phyloP scores from a whole-genome alignment of 164 flowering plant species.

The Vitis rotundifolia region DNA sequence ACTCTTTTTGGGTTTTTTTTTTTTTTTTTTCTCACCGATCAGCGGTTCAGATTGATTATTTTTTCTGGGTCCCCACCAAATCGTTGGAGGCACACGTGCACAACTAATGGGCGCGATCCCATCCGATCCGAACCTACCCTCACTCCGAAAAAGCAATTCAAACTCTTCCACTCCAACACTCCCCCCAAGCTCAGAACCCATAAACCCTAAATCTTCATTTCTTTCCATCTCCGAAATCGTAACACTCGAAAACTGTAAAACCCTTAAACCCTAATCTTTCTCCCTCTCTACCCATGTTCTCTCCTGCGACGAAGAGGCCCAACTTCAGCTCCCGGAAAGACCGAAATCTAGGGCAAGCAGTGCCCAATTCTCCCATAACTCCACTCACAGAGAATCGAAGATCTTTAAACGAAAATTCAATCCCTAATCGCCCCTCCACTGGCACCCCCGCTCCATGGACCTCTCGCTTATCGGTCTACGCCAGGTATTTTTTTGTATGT shows the following conservation, averaged over 20 bases:
- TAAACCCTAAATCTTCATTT: neutral
- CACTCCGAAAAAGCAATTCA: neutral
- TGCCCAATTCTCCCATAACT: slow-evolving; percentile 44
- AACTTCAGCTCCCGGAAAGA: slow-evolving; percentile 37
- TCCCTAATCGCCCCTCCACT: slow-evolving; percentile 68
- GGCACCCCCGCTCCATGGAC: slow-evolving; percentile 98
- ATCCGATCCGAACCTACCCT: too few species aligned
- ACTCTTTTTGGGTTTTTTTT: neutral
- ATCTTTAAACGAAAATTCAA: slow-evolving; percentile 16
- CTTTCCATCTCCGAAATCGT: neutral
- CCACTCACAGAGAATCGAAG: slow-evolving; percentile 33
- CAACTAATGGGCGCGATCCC: too few species aligned
- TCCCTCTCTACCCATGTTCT: slow-evolving; percentile 46
- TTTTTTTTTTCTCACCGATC: neutral
- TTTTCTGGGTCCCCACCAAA: neutral
- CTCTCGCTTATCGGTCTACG: slow-evolving; percentile 80
- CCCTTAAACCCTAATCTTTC: slow-evolving; percentile 13
- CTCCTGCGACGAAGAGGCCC: slow-evolving; percentile 61
- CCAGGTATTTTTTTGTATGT: slow-evolving; percentile 44
- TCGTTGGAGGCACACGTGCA: too few species aligned
- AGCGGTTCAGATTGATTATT: neutral
- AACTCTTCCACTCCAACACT: neutral
- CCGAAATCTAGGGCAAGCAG: slow-evolving; percentile 17
- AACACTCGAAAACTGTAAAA: neutral
- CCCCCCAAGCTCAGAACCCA: neutral